Evolutionary conservation across 306 rosid genomes (phyloP).

Genomic region (Boehmeria nivea): DNA sequence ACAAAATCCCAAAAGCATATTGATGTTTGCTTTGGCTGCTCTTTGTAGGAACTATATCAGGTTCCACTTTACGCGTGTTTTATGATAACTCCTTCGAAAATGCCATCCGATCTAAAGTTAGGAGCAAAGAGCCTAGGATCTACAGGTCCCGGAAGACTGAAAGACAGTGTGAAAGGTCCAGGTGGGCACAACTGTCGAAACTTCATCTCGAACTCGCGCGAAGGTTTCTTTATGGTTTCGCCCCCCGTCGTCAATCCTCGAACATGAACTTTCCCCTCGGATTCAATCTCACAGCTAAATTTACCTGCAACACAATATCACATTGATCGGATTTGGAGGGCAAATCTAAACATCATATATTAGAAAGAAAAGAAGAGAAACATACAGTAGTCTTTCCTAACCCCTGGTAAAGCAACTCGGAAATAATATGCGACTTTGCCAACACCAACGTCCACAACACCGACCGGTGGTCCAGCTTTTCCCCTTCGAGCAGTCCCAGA

Average conservation of each 20-base stretch:
- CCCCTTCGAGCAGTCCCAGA: constrained; percentile 55
- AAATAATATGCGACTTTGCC: constrained; percentile 54
- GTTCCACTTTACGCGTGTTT: constrained; percentile 16
- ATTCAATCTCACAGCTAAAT: constrained; percentile 63
- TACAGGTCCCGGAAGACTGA: constrained; percentile 75
- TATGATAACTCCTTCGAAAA: constrained; percentile 61
- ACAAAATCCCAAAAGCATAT: too few species aligned
- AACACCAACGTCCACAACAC: constrained; percentile 57
- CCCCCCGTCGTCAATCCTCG: constrained; percentile 52
- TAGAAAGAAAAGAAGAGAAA: constrained; percentile 13
- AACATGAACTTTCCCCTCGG: constrained; percentile 58
- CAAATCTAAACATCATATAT: too few species aligned
- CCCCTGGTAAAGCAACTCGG: constrained; percentile 67
- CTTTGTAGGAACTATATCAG: neutral
- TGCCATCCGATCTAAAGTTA: constrained; percentile 58
- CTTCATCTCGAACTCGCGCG: constrained; percentile 48
- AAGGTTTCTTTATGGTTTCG: constrained; percentile 44
- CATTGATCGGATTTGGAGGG: neutral
- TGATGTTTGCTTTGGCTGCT: neutral
- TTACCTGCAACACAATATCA: constrained; percentile 35
- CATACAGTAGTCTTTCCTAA: constrained; percentile 50
- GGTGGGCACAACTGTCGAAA: constrained; percentile 46
- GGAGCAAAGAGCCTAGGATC: constrained; percentile 78
- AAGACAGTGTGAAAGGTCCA: constrained; percentile 66
- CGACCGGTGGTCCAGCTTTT: constrained; percentile 47